phyloP scores from a whole-genome alignment of 1,284 basidiomycete species.

The Mycena sp. region DNA sequence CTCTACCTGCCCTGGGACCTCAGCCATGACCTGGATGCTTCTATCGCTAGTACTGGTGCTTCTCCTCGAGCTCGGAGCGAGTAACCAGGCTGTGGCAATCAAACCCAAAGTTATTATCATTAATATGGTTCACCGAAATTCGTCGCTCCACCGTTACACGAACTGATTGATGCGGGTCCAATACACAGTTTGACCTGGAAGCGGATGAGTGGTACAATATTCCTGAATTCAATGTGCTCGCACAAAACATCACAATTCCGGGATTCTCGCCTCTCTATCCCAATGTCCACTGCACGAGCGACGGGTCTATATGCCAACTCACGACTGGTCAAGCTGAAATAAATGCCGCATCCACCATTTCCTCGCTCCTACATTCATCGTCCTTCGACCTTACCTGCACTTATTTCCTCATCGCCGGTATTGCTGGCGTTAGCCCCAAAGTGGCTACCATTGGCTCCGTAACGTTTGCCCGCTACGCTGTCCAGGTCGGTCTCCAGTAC shows the following conservation, averaged over 20 bases:
- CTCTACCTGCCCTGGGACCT: not conserved
- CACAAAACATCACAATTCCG: slow-evolving; percentile 49
- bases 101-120: too few species aligned
- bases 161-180: not conserved
- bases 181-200: slow-evolving; percentile 28
- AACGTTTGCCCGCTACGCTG: slow-evolving; percentile 54
- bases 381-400: slow-evolving; percentile 54
- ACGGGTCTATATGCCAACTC: slow-evolving; percentile 51
- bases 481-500: slow-evolving; percentile 56
- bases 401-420: slow-evolving; percentile 59
- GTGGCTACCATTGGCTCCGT: slow-evolving; percentile 50
- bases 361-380: slow-evolving; percentile 46
- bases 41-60: not conserved
- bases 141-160: not conserved
- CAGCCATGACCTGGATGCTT: not conserved
- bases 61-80: too few species aligned
- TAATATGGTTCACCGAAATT: too few species aligned
- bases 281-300: slow-evolving; percentile 49
- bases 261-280: slow-evolving; percentile 57
- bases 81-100: too few species aligned
- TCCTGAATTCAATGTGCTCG: slow-evolving; percentile 44
- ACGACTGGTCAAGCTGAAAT: slow-evolving; percentile 53
- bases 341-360: slow-evolving; percentile 55
- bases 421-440: slow-evolving; percentile 47
- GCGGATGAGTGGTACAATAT: slow-evolving; percentile 30